Base-by-base conservation (phyloP, 805 yeast genomes). In the Dipodascus geniculatus region DNA sequence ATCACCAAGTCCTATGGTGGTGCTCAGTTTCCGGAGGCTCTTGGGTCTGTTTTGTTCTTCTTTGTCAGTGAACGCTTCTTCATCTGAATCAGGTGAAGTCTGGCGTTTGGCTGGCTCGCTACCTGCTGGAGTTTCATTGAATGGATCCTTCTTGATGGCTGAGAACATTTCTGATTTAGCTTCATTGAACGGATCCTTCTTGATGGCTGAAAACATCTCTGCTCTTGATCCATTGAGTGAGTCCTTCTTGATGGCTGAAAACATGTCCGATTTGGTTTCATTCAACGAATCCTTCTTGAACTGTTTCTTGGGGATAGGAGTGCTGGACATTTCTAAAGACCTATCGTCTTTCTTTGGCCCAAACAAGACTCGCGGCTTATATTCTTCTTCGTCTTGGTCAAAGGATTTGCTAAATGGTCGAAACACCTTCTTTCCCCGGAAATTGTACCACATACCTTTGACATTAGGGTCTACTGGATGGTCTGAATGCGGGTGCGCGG, bases 361-460 rank as follows among this genome's bases (percentile, higher is more conserved):
- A 42, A 63, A 63, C 31, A 62, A 54, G n/a, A 53, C 44, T 38
- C 51, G 38, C 2, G 65, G 65, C 50, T 57, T 55, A 42, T 61
- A 42, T 16, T 51, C 55, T 16, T 48, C 23, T 9, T 48, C 35
- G 8, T 54, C 54, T 19, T 56, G 53, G 48, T 60, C 65, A 47
- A 38, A 38, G 19, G 60, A 62, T 14, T 56, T 55, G 14, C 64
- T 61, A 24, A 67, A 63, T 23, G 70, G 71, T 35, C 72, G 55
- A 55, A 68, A 69, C 38, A 69, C 61, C 59, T 59, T 59, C 55
- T 67, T 68, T 24, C 72, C 72, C 11, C 72, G 59, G 54, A 69
- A 68, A 17, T 61, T 66, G 56, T 65, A 69, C 71, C 69, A 65
- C 66, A 69, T 63, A 11, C 73, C 73, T 11, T 59, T 56, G 6